Base-by-base conservation (phyloP, 352 stramenopile species). In the Pythium phragmiticola region DNA sequence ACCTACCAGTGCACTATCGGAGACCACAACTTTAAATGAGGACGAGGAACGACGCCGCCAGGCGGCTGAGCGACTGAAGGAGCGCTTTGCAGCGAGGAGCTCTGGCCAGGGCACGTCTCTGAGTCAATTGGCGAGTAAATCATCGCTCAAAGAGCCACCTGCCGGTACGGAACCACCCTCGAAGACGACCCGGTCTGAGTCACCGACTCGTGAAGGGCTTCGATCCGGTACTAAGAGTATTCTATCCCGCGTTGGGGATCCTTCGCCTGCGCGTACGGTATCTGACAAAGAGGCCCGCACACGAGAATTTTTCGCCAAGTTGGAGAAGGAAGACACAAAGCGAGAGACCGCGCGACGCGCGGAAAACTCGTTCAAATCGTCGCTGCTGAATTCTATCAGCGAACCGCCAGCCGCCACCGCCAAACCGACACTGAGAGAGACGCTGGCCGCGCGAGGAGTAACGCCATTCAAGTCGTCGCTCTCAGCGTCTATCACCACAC, bases 251-350 rank as follows among this genome's bases (percentile, higher is more conserved):
- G 57, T 71, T 26, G 64, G 64, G 9, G 64, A 71, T 45, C 57
- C 52, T 7, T 21, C 43, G 13, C 17, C 47, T 7, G 34, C 7
- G 34, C n/a, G 36, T 34, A 16, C 34, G 7, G 33, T 39, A 8
- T 57, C 48, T 39, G 63, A 74, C n/a, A 65, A 65, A 36, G 57
- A 73, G 43, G 47, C 37, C 4, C 61, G 68, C 2, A 67, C 53
- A 23, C 50, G 63, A 16, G 63, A 73, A 17, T 88, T 76, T 63
- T 94, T 80, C 55, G 72, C 65, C 3, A 85, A 80, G 16, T 59
- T 89, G 7, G 68, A 91, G 34, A 76, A 77, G 21, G 83, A 91
- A 42, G 76, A 87, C 5, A 39, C 57, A 17, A 21, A 49, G 34
- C 47, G 47, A 13, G 57, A 65, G 16, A 42, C n/a, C 16, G 13